Base-by-base conservation (phyloP, 1,284 basidiomycete genomes). In the Trametes pubescens region DNA sequence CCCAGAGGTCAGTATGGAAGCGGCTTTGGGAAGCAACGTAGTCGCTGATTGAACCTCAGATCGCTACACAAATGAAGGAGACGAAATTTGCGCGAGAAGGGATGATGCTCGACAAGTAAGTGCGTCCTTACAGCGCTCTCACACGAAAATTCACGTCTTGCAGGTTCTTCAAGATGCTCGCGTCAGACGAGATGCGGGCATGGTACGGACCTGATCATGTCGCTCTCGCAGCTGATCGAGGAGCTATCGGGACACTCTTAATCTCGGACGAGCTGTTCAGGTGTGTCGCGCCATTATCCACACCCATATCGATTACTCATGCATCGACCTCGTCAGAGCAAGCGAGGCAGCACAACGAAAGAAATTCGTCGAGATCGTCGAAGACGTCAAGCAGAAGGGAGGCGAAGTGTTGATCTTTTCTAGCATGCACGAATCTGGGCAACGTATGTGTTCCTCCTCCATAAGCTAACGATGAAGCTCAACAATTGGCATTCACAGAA, bases 171-270 rank as follows among this genome's bases (percentile, higher is more conserved):
- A 98, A 98, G 78, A 99, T 97, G 93, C 85, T 99, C 13, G 94
- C 93, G 0, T 86, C 85, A 7, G 96, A 99, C 73, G 96, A 99
- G 76, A 90, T 96, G 80, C 86, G 98, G 59, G 98, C 98, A 6
- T 99, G 98, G 97, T 99, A 99, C 76, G 97, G 98, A 0, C 95
- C 97, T 46, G 88, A 93, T 51, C 97, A 99, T 77, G 96, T 99
- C 61, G 82, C 87, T 55, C 84, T 98, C 18, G 98, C 98, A 5
- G 92, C 94, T 26, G 92, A 96, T 71, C 86, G 98, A 65, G 97
- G 96, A 1, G 98, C 98, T 0, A 91, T 99, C 59, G 96, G 96
- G 21, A 96, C 95, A 1, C 82, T 99, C 40, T 82, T 99, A 62
- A 98, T 99, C 59, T 98, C 95, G 11, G 98, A 99, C 74, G 92